Conservation (phyloP, 2,329 filamentous ascomycete genomes). For the Clarireedia homoeocarpa region DNA sequence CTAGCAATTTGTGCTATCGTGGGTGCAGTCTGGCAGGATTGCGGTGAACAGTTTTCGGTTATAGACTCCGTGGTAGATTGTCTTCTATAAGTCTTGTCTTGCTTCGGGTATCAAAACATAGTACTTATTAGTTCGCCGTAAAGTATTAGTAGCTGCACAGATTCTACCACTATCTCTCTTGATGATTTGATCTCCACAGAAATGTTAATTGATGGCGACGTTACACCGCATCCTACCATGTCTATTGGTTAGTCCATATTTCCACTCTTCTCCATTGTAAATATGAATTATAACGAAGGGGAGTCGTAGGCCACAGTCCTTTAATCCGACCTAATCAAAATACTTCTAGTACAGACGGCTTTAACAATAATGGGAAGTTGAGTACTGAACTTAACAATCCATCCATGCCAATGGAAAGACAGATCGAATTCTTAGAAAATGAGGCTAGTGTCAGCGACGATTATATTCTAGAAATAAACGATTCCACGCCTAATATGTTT, state of each 20-base stretch:
- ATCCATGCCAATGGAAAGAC: too few relatives aligned
- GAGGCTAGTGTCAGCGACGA: too few relatives aligned
- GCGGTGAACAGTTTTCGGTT: not conserved
- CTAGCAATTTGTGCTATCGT: slow-evolving; percentile 6
- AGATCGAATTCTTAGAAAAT: too few relatives aligned
- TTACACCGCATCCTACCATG: not conserved
- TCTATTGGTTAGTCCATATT: not conserved
- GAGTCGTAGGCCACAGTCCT: too few relatives aligned
- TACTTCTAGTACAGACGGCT: too few relatives aligned
- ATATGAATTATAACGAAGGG: not conserved
- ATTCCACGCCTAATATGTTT: too few relatives aligned
- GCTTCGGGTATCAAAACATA: not conserved
- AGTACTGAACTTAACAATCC: too few relatives aligned
- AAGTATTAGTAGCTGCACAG: not conserved
- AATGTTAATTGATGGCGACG: not conserved
- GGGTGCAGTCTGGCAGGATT: slow-evolving; percentile 2
- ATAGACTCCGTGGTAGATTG: not conserved
- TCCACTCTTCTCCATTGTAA: not conserved
- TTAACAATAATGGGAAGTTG: too few relatives aligned
- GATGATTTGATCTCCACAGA: not conserved
- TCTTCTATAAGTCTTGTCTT: slow-evolving; percentile 3
- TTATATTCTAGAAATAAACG: too few relatives aligned
- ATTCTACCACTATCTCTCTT: not conserved
- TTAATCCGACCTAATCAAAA: too few relatives aligned
- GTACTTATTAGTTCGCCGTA: not conserved